phyloP scores from a whole-genome alignment of 202 grass and related monocot genomes.

The Zizania palustris region DNA sequence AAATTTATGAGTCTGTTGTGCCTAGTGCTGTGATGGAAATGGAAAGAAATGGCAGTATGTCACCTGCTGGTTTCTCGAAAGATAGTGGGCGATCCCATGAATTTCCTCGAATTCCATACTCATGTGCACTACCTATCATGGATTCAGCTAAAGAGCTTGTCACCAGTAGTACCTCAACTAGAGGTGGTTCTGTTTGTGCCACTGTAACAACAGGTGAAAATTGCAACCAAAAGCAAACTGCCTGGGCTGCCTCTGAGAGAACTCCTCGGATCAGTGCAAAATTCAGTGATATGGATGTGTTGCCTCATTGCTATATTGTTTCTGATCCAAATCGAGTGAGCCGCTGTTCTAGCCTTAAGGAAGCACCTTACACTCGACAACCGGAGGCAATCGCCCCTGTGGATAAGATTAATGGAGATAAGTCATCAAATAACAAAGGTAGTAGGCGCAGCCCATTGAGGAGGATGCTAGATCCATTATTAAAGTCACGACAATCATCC shows the following conservation, averaged over 20 bases:
- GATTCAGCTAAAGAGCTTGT: constrained; percentile 43
- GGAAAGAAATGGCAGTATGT: constrained; percentile 42
- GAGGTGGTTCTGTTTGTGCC: constrained; percentile 34
- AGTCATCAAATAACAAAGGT: constrained; percentile 60
- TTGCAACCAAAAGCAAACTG: constrained; percentile 29
- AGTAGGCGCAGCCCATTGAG: constrained; percentile 84
- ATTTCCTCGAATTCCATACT: constrained; percentile 59
- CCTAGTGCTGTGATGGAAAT: constrained; percentile 38
- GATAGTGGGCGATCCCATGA: constrained; percentile 49
- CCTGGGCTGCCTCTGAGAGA: constrained; percentile 21
- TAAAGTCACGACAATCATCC: constrained; percentile 63
- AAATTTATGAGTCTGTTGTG: constrained; percentile 29
- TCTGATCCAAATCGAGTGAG: constrained; percentile 49
- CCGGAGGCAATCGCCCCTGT: constrained; percentile 32
- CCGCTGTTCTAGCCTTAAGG: constrained; percentile 69
- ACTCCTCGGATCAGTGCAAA: constrained; percentile 36
- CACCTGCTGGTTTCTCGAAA: constrained; percentile 49
- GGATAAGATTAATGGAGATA: constrained; percentile 57
- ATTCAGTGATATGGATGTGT: constrained; percentile 47
- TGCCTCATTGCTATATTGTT: constrained; percentile 40
- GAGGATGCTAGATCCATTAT: constrained; percentile 93
- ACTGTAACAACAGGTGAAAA: constrained; percentile 34
- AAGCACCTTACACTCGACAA: constrained; percentile 39
- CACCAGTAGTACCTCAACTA: constrained; percentile 27
- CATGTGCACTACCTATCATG: constrained; percentile 70